These are phyloP conservation scores for Hypericum androsaemum DNA, from an alignment of 345 rosid species.

Conservation along the genomic window DNA sequence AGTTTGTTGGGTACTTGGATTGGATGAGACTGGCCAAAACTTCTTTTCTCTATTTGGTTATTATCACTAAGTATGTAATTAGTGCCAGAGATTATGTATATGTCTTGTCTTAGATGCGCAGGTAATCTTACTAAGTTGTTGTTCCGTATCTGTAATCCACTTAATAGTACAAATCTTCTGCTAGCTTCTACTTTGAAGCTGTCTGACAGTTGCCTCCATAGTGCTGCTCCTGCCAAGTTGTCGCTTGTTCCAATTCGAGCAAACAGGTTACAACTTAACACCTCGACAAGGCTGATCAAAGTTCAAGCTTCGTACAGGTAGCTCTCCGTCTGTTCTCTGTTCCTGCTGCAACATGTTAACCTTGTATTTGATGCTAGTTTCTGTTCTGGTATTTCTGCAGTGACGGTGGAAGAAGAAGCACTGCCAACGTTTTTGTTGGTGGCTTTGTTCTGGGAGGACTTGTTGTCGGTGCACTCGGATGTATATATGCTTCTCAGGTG, in stretches of 20 bases:
- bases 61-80: too few species aligned
- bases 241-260: slow-evolving; percentile 29
- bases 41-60: too few species aligned
- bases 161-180: slow-evolving; percentile 4
- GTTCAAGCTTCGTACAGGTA: slow-evolving; percentile 74
- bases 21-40: too few species aligned
- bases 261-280: slow-evolving; percentile 30
- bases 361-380: too few species aligned
- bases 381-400: slow-evolving; percentile 26
- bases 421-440: slow-evolving; percentile 61
- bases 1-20: too few species aligned
- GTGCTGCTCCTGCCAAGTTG: slow-evolving; percentile 28
- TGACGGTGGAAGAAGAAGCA: slow-evolving; percentile 51
- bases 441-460: slow-evolving; percentile 89
- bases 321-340: background rate
- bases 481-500: slow-evolving; percentile 95
- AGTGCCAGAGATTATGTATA: too few species aligned
- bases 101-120: too few species aligned
- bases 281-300: slow-evolving; percentile 33
- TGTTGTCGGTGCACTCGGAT: slow-evolving; percentile 83
- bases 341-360: background rate
- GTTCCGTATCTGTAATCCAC: too few species aligned
- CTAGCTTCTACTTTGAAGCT: slow-evolving; percentile 39
- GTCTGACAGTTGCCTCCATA: slow-evolving; percentile 15
- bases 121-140: background rate